Evolutionary conservation across 768 basidiomycete genomes (phyloP).

Genomic region (Boletus reticulatus): DNA sequence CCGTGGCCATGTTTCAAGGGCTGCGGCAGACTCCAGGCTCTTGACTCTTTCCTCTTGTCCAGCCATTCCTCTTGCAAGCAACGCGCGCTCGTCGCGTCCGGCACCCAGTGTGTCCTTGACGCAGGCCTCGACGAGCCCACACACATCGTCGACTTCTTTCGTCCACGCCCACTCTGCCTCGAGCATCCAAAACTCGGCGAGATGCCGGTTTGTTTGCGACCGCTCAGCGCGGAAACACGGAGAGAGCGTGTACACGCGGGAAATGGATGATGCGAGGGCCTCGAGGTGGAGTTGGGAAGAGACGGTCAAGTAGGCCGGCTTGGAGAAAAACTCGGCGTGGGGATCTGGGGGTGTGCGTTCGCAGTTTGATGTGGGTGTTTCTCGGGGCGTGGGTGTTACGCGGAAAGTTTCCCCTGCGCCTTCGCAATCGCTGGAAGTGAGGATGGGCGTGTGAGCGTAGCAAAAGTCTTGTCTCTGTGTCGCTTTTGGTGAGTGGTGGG

Average conservation of each 20-base stretch:
- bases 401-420: conserved; percentile 93
- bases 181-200: conserved; percentile 99
- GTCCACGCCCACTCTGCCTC: conserved; percentile 89
- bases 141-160: conserved; percentile 45
- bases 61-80: conserved; percentile 31
- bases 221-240: conserved; percentile 95
- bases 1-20: conserved; percentile 54
- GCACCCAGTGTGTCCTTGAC: conserved; percentile 42
- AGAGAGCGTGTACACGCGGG: conserved; percentile 87
- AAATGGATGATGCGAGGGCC: conserved; percentile 71
- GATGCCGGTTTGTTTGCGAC: conserved; percentile 84
- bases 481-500: conserved; percentile 15
- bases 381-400: conserved; percentile 37
- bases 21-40: conserved; percentile 38
- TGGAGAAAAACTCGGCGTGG: conserved; percentile 64
- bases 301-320: conserved; percentile 84
- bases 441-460: conserved; percentile 79
- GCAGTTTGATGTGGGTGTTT: neutral
- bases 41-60: conserved; percentile 34
- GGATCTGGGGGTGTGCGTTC: neutral
- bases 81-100: conserved; percentile 31
- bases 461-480: conserved; percentile 72
- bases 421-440: conserved; percentile 93
- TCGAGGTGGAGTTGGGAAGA: conserved; percentile 97
- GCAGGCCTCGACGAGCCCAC: conserved; percentile 54